Evolutionary conservation across 768 basidiomycete species (phyloP), one percentile per base, ranked within the genome.

Genomic region (Agaricus blazei): DNA sequence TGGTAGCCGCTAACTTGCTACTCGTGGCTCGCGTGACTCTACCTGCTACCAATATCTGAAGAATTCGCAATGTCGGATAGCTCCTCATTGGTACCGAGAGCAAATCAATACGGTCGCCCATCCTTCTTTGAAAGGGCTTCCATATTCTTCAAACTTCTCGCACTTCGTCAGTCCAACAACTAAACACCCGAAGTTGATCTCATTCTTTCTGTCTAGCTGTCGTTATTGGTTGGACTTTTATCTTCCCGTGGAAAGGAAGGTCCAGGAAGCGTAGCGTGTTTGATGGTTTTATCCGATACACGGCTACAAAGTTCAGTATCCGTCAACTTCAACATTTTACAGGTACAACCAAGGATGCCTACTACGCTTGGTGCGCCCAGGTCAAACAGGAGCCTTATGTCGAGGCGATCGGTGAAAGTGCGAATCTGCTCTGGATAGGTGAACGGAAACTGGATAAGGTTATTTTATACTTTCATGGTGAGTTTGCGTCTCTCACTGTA

Each of bases 381-480:
- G 42, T 3, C 4, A 55, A 48, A 4, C 9, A 48, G 8, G 47
- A 48, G 9, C 40, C 47, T n/a, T 6, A 29, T 2, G 14, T 58
- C 2, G 62, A 62, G 41, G 36, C 26, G 11, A 55, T 60, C 29
- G 55, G 38, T 24, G 60, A 59, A 45, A 58, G 42, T 3, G 54
- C 58, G 1, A 58, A 62, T 23, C 38, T 62, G 8, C 52, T 62
- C 27, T 64, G 61, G 61, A 51, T 58, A 24, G 57, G 61, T 3
- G 57, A 60, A 27, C 52, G 60, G 31, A 48, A 48, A 31, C 46
- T 56, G 34, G 58, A 63, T n/a, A 58, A 60, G n/a, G 62, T 63
- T 26, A 31, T 63, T 7, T 34, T 63, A 24, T 63, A 61, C 48
- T 31, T 61, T 2, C 62, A 61, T 11, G 34, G 34, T 34, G 34